phyloP scores from a whole-genome alignment of 202 grass and related monocot species.

The Hordeum pubiflorum region DNA sequence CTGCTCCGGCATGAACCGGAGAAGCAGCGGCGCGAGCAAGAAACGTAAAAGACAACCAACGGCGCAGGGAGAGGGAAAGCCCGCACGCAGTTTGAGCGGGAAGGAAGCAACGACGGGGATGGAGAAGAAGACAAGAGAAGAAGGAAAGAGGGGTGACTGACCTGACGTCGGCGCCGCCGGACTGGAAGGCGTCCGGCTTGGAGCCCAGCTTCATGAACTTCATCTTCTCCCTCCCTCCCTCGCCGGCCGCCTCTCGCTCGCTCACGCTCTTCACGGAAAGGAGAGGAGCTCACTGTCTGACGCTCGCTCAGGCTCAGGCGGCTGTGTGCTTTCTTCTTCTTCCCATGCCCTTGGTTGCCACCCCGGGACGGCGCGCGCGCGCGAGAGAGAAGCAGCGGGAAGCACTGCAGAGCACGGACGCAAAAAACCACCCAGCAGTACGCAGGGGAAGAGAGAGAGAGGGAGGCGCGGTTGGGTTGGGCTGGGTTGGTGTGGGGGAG shows the following conservation, averaged over 20 bases:
- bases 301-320: neutral
- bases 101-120: neutral
- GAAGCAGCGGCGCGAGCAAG: neutral
- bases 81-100: neutral
- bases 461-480: neutral
- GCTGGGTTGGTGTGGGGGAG: neutral
- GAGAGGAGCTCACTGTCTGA: neutral
- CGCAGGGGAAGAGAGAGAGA: neutral
- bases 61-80: neutral
- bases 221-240: conserved; percentile 29
- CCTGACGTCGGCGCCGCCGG: conserved; percentile 67
- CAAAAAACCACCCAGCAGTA: neutral
- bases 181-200: conserved; percentile 88
- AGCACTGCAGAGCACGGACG: conserved; percentile 6
- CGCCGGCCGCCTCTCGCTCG: neutral
- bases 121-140: neutral
- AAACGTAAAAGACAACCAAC: neutral
- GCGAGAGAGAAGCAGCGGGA: neutral
- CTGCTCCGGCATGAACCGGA: neutral
- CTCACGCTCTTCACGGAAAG: too few relatives aligned
- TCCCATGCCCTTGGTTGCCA: conserved; percentile 20
- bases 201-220: conserved; percentile 99
- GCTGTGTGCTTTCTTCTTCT: neutral
- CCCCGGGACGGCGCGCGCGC: neutral
- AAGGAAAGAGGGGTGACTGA: neutral